phyloP scores from a whole-genome alignment of 129 eudicot species.

The Flaveria sonorensis region DNA sequence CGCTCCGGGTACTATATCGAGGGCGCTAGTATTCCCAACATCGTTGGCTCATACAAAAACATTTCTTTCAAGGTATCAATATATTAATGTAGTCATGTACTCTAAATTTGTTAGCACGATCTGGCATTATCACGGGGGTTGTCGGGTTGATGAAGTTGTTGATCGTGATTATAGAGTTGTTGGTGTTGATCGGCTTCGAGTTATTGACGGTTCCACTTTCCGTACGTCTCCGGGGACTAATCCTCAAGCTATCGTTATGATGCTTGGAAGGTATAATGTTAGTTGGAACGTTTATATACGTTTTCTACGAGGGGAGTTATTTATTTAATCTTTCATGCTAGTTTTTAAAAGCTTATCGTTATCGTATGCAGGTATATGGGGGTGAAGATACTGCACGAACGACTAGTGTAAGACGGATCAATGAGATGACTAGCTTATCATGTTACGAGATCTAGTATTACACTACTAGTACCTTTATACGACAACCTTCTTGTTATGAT shows the following conservation, averaged over 20 bases:
- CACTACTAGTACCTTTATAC: too few species aligned
- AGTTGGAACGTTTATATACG: background rate
- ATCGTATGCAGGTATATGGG: conserved; percentile 60
- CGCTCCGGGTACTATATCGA: too few species aligned
- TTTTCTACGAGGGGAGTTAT: background rate
- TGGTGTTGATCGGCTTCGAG: conserved; percentile 55
- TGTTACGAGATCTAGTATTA: too few species aligned
- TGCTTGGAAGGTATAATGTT: conserved; percentile 67
- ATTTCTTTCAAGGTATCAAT: too few species aligned
- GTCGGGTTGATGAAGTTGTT: conserved; percentile 59
- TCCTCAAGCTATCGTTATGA: conserved; percentile 83
- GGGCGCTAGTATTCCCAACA: too few species aligned
- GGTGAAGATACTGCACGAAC: conserved; percentile 43
- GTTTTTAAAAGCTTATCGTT: background rate
- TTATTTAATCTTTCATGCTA: background rate
- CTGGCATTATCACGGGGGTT: conserved; percentile 80
- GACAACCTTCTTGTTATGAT: too few species aligned
- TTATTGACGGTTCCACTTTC: conserved; percentile 72
- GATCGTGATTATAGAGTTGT: conserved; percentile 56
- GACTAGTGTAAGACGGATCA: conserved; percentile 13
- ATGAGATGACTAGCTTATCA: background rate
- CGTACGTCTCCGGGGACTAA: conserved; percentile 65
- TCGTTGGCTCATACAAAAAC: too few species aligned
- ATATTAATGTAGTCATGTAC: too few species aligned
- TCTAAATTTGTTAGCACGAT: conserved; percentile 38